A percentile compares a stretch with the other conserved stretches of the same genome.
These are phyloP conservation scores for Candida morakotiae DNA, from an alignment of 805 yeast genomes.

Conservation along the genomic window DNA sequence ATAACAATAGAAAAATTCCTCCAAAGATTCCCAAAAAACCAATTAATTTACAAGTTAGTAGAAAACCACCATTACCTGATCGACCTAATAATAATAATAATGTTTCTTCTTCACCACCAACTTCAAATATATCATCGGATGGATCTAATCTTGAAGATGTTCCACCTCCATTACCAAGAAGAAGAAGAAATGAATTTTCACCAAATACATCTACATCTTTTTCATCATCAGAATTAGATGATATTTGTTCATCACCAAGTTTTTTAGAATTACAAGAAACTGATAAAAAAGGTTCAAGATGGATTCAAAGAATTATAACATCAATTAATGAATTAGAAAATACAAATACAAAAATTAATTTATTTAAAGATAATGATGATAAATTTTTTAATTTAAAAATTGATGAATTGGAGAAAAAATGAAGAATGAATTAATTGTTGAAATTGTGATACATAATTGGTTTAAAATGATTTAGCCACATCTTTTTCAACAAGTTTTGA, in stretches of 20 bases:
- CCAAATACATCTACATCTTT: constrained; percentile 3
- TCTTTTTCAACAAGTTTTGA: no score
- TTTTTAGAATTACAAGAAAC: constrained; percentile 29
- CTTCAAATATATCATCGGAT: constrained; percentile 9
- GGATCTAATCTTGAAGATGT: constrained; percentile 7
- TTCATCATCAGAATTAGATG: constrained; percentile 8
- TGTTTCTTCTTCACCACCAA: constrained; percentile 8
- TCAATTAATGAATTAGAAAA: constrained; percentile 26
- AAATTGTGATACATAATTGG: background rate
- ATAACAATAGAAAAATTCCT: constrained; percentile 27
- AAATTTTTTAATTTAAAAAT: constrained; percentile 21
- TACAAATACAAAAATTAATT: constrained; percentile 22
- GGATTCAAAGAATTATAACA: constrained; percentile 30
- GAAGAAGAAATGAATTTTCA: constrained; percentile 12
- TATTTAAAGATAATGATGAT: constrained; percentile 34
- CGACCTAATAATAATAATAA: no score
- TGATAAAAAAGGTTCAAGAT: constrained; percentile 34
- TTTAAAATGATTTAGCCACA: no score
- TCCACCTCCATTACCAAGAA: constrained; percentile 28
- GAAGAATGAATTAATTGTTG: no score
- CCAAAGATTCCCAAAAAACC: constrained; percentile 53
- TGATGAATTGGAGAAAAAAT: constrained; percentile 10
- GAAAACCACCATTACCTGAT: constrained; percentile 32
- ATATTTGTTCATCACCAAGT: constrained; percentile 20
- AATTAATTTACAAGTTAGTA: constrained; percentile 18